phyloP scores from a whole-genome alignment of 257 asterid genomes.

The Ajuga chamaepitys region DNA sequence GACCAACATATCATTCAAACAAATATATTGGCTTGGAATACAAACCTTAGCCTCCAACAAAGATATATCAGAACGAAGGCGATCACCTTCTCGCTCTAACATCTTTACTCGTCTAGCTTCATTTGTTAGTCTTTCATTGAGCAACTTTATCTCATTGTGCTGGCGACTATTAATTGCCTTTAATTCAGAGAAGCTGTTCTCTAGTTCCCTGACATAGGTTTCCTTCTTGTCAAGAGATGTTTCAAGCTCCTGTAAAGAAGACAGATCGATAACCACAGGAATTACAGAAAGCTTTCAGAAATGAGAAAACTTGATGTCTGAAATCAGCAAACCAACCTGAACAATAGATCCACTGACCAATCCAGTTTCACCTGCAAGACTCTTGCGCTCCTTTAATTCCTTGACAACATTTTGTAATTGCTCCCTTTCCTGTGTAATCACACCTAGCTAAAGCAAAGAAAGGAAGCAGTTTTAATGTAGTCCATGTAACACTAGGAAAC shows the following conservation, averaged over 20 bases:
- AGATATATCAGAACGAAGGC: conserved; percentile 84
- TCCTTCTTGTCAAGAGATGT: conserved; percentile 68
- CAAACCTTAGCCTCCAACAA: conserved; percentile 95
- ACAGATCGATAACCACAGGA: conserved; percentile 12
- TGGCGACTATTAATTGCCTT: conserved; percentile 47
- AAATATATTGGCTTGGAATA: conserved; percentile 9
- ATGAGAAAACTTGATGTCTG: background rate
- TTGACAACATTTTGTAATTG: conserved; percentile 37
- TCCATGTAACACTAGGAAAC: conserved; percentile 10
- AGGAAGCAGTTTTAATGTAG: conserved; percentile 21
- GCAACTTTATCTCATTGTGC: conserved; percentile 68
- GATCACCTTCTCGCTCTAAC: conserved; percentile 89
- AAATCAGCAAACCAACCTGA: conserved; percentile 38
- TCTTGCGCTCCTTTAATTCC: conserved; percentile 43
- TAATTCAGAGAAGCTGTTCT: conserved; percentile 54
- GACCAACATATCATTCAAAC: conserved; percentile 5
- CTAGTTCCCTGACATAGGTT: conserved; percentile 59
- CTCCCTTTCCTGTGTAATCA: conserved; percentile 67
- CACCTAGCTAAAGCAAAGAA: conserved; percentile 48
- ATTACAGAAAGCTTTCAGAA: conserved; percentile 4
- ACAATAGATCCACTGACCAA: conserved; percentile 37
- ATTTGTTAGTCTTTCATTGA: conserved; percentile 63
- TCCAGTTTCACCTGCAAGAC: conserved; percentile 49
- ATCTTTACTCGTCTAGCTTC: conserved; percentile 79
- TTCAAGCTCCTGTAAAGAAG: conserved; percentile 71